Percentiles rank a stretch among this genome's conserved stretches.
Conservation (phyloP, 192 early-diverging fungal genomes). For the Coemansia sp. region DNA sequence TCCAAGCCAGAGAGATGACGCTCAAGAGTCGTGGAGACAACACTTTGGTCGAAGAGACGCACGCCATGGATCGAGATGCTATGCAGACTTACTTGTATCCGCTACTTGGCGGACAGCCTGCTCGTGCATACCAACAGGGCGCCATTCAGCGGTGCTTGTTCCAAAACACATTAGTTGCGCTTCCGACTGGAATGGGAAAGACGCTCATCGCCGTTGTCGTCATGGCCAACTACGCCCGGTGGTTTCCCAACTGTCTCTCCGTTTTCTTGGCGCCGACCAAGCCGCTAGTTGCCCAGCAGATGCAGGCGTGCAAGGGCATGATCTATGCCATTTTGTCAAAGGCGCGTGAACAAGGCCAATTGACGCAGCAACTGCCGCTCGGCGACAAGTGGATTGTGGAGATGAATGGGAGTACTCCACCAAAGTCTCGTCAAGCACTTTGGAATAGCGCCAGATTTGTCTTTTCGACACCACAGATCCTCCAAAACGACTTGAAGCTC, state of each 20-base stretch:
- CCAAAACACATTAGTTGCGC: slow-evolving; percentile 84
- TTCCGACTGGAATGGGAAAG: slow-evolving; percentile 89
- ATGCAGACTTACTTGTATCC: slow-evolving; percentile 53
- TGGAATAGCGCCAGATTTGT: slow-evolving; percentile 79
- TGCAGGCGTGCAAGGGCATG: slow-evolving; percentile 78
- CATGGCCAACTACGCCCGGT: slow-evolving; percentile 88
- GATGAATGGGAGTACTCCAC: slow-evolving; percentile 70
- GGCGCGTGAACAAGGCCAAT: slow-evolving; percentile 55
- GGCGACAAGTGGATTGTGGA: slow-evolving; percentile 36
- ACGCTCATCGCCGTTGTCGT: slow-evolving; percentile 96
- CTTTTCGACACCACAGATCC: slow-evolving; percentile 86
- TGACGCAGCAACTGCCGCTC: background rate
- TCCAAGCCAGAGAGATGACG: slow-evolving; percentile 27
- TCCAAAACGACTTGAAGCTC: slow-evolving; percentile 81
- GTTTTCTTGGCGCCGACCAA: slow-evolving; percentile 93
- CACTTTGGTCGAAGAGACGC: slow-evolving; percentile 36
- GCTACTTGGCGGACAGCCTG: slow-evolving; percentile 46
- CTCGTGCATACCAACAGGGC: slow-evolving; percentile 87
- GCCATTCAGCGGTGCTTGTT: slow-evolving; percentile 78
- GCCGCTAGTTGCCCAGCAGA: slow-evolving; percentile 91
- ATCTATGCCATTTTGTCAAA: slow-evolving; percentile 77
- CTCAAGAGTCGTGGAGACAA: slow-evolving; percentile 49
- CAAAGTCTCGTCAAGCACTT: slow-evolving; percentile 57
- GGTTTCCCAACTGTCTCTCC: slow-evolving; percentile 87
- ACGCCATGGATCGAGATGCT: slow-evolving; percentile 35